A percentile compares a stretch with the other conserved stretches of the same genome.
phyloP scores from a whole-genome alignment of 2,329 filamentous ascomycete species.

The Fusarium incarnatum region DNA sequence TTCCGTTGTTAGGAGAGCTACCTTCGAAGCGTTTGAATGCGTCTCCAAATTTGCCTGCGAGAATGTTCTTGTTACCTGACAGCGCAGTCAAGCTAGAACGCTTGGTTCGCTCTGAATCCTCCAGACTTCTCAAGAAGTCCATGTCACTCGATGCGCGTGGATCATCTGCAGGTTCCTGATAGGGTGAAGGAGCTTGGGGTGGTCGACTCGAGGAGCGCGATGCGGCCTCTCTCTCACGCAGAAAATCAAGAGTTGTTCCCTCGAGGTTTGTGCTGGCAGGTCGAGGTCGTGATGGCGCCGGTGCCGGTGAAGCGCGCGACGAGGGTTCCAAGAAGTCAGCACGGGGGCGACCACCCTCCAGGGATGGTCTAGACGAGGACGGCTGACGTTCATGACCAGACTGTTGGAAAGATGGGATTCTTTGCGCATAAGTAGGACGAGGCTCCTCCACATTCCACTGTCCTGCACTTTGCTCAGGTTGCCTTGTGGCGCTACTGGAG shows the following conservation, averaged over 20 bases:
- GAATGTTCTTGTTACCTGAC: slow-evolving; percentile 80
- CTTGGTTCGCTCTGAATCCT: slow-evolving; percentile 70
- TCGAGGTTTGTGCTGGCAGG: slow-evolving; percentile 87
- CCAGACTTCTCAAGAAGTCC: slow-evolving; percentile 82
- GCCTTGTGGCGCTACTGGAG: slow-evolving; percentile 47
- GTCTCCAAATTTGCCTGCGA: slow-evolving; percentile 91
- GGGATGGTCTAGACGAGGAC: slow-evolving; percentile 43
- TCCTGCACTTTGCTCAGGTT: slow-evolving; percentile 33
- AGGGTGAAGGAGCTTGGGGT: slow-evolving; percentile 55
- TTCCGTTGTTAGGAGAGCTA: slow-evolving; percentile 52
- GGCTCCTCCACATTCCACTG: slow-evolving; percentile 38
- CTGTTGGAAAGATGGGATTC: slow-evolving; percentile 45
- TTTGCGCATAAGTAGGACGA: slow-evolving; percentile 30
- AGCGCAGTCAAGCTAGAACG: slow-evolving; percentile 78
- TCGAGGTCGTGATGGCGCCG: slow-evolving; percentile 65
- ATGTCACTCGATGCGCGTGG: slow-evolving; percentile 72
- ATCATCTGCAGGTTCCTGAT: slow-evolving; percentile 52
- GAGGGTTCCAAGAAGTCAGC: slow-evolving; percentile 43
- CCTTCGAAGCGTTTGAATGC: slow-evolving; percentile 92
- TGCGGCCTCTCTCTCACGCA: slow-evolving; percentile 79
- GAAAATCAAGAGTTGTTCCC: slow-evolving; percentile 79
- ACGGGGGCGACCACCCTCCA: slow-evolving; percentile 46
- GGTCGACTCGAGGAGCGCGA: slow-evolving; percentile 53
- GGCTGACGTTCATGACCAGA: slow-evolving; percentile 45
- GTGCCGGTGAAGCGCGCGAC: slow-evolving; percentile 49